These are phyloP conservation scores for Carex pumila DNA, from an alignment of 176 grass and related monocot genomes.

Conservation along the genomic window DNA sequence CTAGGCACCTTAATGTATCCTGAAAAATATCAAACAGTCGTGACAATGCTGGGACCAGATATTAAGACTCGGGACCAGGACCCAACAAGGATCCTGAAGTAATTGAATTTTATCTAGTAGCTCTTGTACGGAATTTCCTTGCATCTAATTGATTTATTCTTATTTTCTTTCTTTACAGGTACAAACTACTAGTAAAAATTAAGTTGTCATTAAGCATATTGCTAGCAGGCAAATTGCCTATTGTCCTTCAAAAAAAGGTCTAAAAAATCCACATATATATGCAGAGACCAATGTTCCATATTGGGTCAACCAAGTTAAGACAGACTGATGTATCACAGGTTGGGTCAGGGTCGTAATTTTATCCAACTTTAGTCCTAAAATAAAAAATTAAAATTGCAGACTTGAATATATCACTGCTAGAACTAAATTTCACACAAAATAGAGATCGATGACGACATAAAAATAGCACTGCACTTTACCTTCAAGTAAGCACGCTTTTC, in stretches of 20 bases:
- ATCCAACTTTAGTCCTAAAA: not conserved
- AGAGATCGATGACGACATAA: slow-evolving; percentile 10
- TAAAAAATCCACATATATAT: not conserved
- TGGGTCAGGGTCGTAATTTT: not conserved
- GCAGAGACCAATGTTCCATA: not conserved
- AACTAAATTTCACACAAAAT: not conserved
- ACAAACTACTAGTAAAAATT: slow-evolving; percentile 8
- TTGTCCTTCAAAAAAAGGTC: not conserved
- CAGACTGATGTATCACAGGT: not conserved
- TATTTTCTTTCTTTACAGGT: not conserved
- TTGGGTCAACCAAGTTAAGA: not conserved
- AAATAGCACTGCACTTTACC: slow-evolving; percentile 31
- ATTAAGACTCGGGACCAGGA: not conserved
- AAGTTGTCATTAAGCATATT: not conserved
- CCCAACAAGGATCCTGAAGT: not conserved
- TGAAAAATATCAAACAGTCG: slow-evolving; percentile 31
- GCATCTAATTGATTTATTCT: not conserved
- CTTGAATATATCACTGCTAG: not conserved
- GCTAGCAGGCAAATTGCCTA: not conserved
- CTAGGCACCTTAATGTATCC: slow-evolving; percentile 63
- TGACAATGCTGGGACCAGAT: not conserved
- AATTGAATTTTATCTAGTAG: not conserved
- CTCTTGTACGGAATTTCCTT: not conserved
- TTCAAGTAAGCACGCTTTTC: slow-evolving; percentile 74
- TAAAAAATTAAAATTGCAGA: slow-evolving; percentile 14